Percentiles rank a stretch among this genome's conserved stretches.
These are phyloP conservation scores for Thelonectria blattea DNA, from an alignment of 2,329 filamentous ascomycete species.

Conservation along the genomic window DNA sequence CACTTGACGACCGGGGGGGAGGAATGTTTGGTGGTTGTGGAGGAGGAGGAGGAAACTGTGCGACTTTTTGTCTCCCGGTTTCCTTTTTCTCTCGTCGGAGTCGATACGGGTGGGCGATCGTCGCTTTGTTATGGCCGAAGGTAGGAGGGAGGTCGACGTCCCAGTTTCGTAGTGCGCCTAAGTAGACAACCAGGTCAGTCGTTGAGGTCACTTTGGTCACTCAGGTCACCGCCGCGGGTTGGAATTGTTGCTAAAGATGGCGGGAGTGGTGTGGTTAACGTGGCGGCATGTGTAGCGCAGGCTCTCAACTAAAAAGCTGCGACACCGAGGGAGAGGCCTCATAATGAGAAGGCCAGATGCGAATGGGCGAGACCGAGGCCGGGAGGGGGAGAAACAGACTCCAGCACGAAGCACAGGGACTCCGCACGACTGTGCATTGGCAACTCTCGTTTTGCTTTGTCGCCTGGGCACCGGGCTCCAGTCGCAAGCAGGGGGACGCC, in stretches of 20 bases:
- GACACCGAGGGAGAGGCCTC: slow-evolving; percentile 22
- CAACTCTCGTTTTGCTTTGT: slow-evolving; percentile 33
- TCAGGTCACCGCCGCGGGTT: slow-evolving; percentile 21
- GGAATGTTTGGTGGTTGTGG: background rate
- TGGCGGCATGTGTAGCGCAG: slow-evolving; percentile 27
- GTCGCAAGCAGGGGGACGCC: slow-evolving; percentile 29
- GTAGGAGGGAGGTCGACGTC: slow-evolving; percentile 8
- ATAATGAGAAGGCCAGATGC: slow-evolving; percentile 10
- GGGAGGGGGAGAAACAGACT: slow-evolving; percentile 11
- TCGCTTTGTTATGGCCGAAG: slow-evolving; percentile 4
- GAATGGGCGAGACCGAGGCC: slow-evolving; percentile 22
- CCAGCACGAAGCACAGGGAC: background rate
- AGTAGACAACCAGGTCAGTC: background rate
- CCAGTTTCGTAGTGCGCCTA: background rate
- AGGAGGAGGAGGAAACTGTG: background rate
- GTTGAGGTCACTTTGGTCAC: background rate
- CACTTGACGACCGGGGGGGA: slow-evolving; percentile 8
- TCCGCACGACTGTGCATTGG: slow-evolving; percentile 14
- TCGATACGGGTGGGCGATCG: slow-evolving; percentile 3
- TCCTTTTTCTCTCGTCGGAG: slow-evolving; percentile 1
- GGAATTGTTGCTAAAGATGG: slow-evolving; percentile 29
- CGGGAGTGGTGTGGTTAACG: slow-evolving; percentile 32
- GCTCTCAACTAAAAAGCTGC: slow-evolving; percentile 28
- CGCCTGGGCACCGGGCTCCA: slow-evolving; percentile 34
- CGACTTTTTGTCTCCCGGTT: background rate